Evolutionary conservation across 148 eudicot species (phyloP).

Genomic region (Rhododendron molle): DNA sequence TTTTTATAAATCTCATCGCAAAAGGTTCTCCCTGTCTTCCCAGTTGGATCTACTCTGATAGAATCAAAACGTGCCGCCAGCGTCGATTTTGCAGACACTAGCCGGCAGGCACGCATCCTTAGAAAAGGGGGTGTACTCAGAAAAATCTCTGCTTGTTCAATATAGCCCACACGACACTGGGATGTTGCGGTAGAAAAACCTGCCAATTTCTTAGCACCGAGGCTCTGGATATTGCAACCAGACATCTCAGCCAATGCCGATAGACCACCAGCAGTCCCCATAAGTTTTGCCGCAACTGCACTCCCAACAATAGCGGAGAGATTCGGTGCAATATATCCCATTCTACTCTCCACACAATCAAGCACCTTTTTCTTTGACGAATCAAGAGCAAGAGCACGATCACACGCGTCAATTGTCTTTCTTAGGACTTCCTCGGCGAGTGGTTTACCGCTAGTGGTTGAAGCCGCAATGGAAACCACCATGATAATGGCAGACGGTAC

Average conservation of each 20-base stretch:
- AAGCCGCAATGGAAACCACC: constrained; percentile 92
- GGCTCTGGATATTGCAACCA: constrained; percentile 87
- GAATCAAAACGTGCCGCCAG: constrained; percentile 91
- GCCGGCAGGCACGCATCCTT: constrained; percentile 77
- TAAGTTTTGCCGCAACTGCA: constrained; percentile 92
- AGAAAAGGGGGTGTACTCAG: constrained; percentile 80
- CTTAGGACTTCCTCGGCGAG: constrained; percentile 73
- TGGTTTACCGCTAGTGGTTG: constrained; percentile 93
- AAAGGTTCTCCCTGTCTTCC: constrained; percentile 62
- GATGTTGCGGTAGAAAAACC: constrained; percentile 92
- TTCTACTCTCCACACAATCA: constrained; percentile 91
- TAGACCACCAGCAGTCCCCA: constrained; percentile 96
- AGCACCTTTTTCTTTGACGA: constrained; percentile 79
- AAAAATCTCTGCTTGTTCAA: constrained; percentile 77
- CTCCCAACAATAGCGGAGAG: constrained; percentile 89
- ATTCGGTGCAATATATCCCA: constrained; percentile 93
- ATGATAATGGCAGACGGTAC: constrained; percentile 90
- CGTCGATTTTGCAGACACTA: constrained; percentile 81
- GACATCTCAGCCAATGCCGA: constrained; percentile 87
- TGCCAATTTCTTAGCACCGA: constrained; percentile 85
- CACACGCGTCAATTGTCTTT: constrained; percentile 90
- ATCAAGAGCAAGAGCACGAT: constrained; percentile 87
- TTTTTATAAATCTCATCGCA: constrained; percentile 78
- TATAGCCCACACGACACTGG: constrained; percentile 80
- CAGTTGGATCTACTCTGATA: constrained; percentile 72